Conservation (phyloP, 257 asterid genomes). For the Capsicum baccatum region DNA sequence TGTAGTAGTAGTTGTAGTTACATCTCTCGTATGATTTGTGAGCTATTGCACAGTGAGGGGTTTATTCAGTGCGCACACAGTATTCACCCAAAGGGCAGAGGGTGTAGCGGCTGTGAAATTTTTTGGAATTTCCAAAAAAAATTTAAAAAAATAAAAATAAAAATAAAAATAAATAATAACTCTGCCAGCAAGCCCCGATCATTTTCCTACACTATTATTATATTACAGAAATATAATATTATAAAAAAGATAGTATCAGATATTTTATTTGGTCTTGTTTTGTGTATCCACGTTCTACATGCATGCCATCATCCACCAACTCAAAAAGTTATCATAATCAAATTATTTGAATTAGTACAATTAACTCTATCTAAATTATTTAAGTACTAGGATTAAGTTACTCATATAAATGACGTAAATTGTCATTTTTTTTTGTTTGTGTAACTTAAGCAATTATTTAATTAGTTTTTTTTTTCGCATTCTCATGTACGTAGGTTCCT, state of each 20-base stretch:
- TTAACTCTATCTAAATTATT: neutral
- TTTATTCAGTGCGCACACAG: too few species aligned
- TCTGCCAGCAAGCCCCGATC: neutral
- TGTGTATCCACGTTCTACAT: slow-evolving; percentile 18
- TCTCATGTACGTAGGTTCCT: too few species aligned
- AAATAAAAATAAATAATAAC: too few species aligned
- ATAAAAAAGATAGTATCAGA: neutral
- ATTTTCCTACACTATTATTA: neutral
- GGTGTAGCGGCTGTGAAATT: too few species aligned
- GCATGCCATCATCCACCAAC: slow-evolving; percentile 6
- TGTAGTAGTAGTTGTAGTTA: too few species aligned
- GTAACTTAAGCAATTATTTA: neutral
- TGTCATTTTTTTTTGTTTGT: neutral
- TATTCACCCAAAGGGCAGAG: too few species aligned
- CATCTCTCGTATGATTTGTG: too few species aligned
- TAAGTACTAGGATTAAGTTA: neutral
- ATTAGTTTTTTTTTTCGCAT: too few species aligned
- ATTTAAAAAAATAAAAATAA: too few species aligned
- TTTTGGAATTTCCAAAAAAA: too few species aligned
- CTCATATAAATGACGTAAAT: neutral
- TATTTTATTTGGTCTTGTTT: slow-evolving; percentile 16
- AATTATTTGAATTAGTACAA: neutral
- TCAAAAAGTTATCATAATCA: neutral
- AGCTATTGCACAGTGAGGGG: too few species aligned
- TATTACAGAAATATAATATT: neutral